Base-by-base conservation (phyloP, 2,329 filamentous ascomycete genomes). In the Pseudogymnoascus sp. region DNA sequence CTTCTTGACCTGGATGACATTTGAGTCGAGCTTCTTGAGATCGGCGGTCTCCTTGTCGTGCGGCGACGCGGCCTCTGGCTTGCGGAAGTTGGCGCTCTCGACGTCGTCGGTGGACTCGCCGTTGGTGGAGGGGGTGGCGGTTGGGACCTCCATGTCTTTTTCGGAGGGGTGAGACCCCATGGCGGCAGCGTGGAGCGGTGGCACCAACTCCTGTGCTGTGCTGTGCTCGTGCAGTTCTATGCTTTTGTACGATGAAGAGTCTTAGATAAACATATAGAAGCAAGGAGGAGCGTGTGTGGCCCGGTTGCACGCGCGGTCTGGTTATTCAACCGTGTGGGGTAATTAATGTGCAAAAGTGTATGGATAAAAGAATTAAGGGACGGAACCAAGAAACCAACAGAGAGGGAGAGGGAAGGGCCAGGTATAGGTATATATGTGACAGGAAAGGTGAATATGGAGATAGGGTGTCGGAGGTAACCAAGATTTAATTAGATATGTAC, bases 31-130 rank as follows among this genome's bases (percentile, higher is more conserved):
- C 60, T 72, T 73, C 15, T 65, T 60, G 63, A 92, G 81, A 23
- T 81, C 77, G 6, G 7, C 26, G 63, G 81, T 84, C 72, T 91
- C 85, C 63, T 87, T 71, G 10, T 81, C 75, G 0, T 88, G 82
- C 3, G 91, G 78, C 70, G 88, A 81, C 19, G 76, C 76, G 67
- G 83, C 69, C 37, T 61, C 78, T 10, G 59, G 53, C 7, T 68
- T 64, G 23, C 62, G 50, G 56, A 68, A 70, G 53, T 53, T 61
- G 17, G 65, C 65, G 7, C 62, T 66, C 15, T 66, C 46, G 26
- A 56, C 65, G 42, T 65, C 64, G 15, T 68, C 69, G 44, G 62
- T 65, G 11, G 68, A 72, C 31, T 68, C 66, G 65, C 63, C 65
- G 26, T 64, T 67, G 38, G 65, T 71, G 13, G 70, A 70, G 29